Base-by-base conservation (phyloP, 495 filamentous ascomycete genomes). In the Lindgomyces ingoldianus region DNA sequence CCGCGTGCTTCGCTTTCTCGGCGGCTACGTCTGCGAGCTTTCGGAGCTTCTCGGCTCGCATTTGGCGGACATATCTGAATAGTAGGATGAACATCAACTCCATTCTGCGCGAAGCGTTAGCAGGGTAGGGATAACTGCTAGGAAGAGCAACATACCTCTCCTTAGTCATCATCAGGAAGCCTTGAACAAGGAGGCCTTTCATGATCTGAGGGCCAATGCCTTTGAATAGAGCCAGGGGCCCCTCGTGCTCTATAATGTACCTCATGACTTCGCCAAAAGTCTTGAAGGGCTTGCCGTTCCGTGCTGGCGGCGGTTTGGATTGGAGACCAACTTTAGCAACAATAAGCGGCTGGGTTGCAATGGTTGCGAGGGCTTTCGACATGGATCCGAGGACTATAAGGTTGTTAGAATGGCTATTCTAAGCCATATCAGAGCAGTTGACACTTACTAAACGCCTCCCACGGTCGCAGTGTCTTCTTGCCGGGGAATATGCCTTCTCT, bases 101-200 rank as follows among this genome's bases (percentile, higher is more conserved):
- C 80, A 98, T 89, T 59, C 93, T 95, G 68, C 21, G 9, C 52
- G 41, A 25, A 45, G 42, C 2, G 60, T 81, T 63, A 80, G 76
- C 47, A 67, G 45, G 19, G 19, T n/a, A n/a, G n/a, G n/a, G n/a
- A n/a, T n/a, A n/a, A n/a, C n/a, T n/a, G n/a, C n/a, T n/a, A n/a
- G n/a, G n/a, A n/a, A n/a, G n/a, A n/a, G n/a, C 19, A 29, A 75
- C 85, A 63, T 83, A 95, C 91, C 91, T 85, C 77, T 99, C 95
- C 79, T 99, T 99, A 3, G 91, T 96, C 94, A 98, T 99, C 94
- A 99, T 99, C 24, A 99, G 79, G 50, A 98, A 79, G 55, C 94
- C 94, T 72, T 99, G 94, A 4, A 99, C 94, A 47, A 98, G 70
- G 46, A 99, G 77, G 18, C 95, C 94, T 76, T 99, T 99, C 48